Evolutionary conservation across 305 asterid genomes (phyloP).

Genomic region (Solanum aculeatissimum): DNA sequence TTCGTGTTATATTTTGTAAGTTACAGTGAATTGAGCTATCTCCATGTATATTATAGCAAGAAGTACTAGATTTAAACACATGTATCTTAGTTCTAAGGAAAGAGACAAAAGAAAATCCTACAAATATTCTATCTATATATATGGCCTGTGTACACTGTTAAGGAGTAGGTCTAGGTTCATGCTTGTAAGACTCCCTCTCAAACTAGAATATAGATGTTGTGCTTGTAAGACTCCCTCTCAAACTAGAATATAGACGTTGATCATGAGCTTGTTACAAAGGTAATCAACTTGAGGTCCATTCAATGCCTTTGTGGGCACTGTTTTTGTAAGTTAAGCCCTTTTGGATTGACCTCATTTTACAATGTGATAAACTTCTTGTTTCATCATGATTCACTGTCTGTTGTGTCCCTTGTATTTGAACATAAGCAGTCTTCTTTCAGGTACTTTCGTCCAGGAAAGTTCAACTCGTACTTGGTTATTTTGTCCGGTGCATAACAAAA

Average conservation of each 20-base stretch:
- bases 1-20: background rate
- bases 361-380: background rate
- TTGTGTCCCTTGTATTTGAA: background rate
- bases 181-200: background rate
- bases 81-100: background rate
- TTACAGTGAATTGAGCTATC: background rate
- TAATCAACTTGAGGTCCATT: background rate
- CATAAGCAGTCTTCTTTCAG: slow-evolving; percentile 25
- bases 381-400: background rate
- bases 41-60: background rate
- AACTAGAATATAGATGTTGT: background rate
- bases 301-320: background rate
- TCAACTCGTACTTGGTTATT: slow-evolving; percentile 69
- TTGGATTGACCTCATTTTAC: background rate
- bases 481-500: slow-evolving; percentile 57
- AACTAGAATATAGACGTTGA: background rate
- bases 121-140: background rate
- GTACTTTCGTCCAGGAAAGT: slow-evolving; percentile 83
- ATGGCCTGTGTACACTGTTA: background rate
- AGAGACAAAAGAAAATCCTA: background rate
- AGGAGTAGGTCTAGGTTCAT: background rate
- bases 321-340: background rate
- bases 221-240: background rate
- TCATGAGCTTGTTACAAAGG: background rate
- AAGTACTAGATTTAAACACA: background rate